Base-by-base conservation (phyloP, 2,329 filamentous ascomycete genomes). In the Pseudogymnoascus sp. region DNA sequence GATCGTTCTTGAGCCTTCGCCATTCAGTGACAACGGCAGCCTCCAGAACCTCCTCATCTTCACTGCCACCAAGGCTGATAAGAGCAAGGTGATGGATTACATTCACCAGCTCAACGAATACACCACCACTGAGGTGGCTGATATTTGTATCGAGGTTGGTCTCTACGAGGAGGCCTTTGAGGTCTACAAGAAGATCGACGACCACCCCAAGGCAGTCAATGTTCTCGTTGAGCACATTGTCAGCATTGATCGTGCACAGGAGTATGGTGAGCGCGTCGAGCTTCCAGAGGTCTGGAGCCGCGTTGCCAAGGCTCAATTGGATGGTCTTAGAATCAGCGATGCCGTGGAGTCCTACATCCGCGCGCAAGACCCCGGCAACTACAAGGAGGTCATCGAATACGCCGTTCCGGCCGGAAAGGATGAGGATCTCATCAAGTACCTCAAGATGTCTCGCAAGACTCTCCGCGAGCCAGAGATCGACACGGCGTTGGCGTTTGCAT, bases 1-100 rank as follows among this genome's bases (percentile, higher is more conserved):
- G 86, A 99, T 99, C 69, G 93, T 99, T 33, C 81, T 99, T n/a
- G 95, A 99, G 81, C 96, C 95, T n/a, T 96, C 93, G 4, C 91
- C 91, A 4, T 99, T 99, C 82, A 97, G 91, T 71, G 96, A 99
- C 78, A 99, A 99, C 77, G 86, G 91, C 72, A 97, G 91, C 75
- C 82, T 99, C 64, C 96, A 99, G 78, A 99, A 99, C 77, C 79
- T 99, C 65, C 85, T 99, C 66, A 91, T 99, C 82, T 88, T 97
- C 72, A 99, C 95, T 26, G 95, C 96, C 50, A 92, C 92, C 70
- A 97, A 97, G 80, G 93, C 95, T 11, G 96, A 99, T 76, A 96
- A 97, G 80, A 85, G 88, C 61, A 90, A 92, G 70, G 87, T 99
- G 64, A 96, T 96, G 86, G 90, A 93, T 74, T 99, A 99, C 78